phyloP scores from a whole-genome alignment of 2,329 filamentous ascomycete genomes.

The Calonectria hongkongensis region DNA sequence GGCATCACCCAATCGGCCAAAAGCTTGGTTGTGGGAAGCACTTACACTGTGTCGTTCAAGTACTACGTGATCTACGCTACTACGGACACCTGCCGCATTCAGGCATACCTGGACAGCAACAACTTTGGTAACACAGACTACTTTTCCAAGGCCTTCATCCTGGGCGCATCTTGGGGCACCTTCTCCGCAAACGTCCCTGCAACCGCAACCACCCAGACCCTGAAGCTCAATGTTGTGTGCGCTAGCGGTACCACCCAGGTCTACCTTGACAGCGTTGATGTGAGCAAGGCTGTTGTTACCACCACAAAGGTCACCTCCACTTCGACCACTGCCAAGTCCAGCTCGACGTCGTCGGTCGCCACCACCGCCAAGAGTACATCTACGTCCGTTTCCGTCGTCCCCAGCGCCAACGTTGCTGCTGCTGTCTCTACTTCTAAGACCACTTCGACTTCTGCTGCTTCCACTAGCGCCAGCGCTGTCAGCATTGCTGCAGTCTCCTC shows the following conservation, averaged over 20 bases:
- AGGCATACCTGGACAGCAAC: conserved; percentile 15
- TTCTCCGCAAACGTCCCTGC: conserved; percentile 20
- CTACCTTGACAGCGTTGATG: not conserved
- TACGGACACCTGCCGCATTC: conserved; percentile 19
- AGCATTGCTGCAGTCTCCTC: not conserved
- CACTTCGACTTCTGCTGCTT: not conserved
- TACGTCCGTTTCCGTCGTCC: not conserved
- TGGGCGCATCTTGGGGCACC: not conserved
- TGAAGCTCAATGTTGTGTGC: conserved; percentile 23
- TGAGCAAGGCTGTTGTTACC: conserved; percentile 4
- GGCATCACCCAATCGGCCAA: conserved; percentile 8
- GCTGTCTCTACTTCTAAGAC: not conserved
- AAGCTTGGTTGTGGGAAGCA: not conserved
- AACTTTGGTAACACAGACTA: conserved; percentile 23
- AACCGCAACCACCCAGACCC: conserved; percentile 1
- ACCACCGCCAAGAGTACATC: not conserved
- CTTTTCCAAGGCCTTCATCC: conserved; percentile 12
- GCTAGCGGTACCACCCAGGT: conserved; percentile 6
- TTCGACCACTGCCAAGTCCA: conserved; percentile 9
- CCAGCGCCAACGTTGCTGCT: not conserved
- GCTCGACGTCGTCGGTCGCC: not conserved
- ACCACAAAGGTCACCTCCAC: conserved; percentile 15
- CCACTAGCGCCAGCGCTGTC: not conserved
- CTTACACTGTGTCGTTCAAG: conserved; percentile 23
- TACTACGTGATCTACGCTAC: conserved; percentile 20